A percentile compares a stretch with the other conserved stretches of the same genome.
Evolutionary conservation across 345 rosid species (phyloP).

Genomic region (Chamaenerion angustifolium): DNA sequence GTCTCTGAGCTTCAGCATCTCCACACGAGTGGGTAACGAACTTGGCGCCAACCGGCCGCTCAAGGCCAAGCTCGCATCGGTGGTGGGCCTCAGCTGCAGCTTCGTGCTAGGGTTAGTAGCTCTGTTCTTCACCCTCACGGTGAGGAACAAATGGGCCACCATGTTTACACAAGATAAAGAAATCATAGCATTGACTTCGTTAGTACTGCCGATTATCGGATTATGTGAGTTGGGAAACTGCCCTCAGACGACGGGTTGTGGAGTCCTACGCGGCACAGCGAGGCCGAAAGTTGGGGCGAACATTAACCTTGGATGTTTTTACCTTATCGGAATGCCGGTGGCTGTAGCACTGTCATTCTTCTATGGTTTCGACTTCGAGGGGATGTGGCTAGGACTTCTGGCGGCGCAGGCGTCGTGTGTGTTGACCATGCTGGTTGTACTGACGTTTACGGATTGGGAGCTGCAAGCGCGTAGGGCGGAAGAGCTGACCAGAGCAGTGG

Average conservation of each 20-base stretch:
- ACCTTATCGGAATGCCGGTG: constrained; percentile 23
- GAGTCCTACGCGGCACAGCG: constrained; percentile 20
- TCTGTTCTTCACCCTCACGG: constrained; percentile 11
- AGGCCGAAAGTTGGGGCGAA: constrained; percentile 27
- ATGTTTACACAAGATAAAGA: constrained; percentile 23
- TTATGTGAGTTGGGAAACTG: constrained; percentile 24
- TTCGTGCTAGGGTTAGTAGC: constrained; percentile 18
- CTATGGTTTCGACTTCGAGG: constrained; percentile 16
- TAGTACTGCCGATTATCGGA: constrained; percentile 23
- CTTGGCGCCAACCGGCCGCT: constrained; percentile 19
- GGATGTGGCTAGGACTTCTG: constrained; percentile 26
- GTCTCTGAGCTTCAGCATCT: constrained; percentile 24
- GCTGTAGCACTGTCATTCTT: constrained; percentile 17
- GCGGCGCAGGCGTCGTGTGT: constrained; percentile 23
- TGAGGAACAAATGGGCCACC: constrained; percentile 22
- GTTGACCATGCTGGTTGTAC: constrained; percentile 18
- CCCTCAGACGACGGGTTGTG: constrained; percentile 12
- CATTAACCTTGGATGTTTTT: constrained; percentile 23
- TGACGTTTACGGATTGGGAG: constrained; percentile 21
- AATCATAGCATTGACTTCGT: constrained; percentile 17
- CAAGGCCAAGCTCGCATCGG: constrained; percentile 20
- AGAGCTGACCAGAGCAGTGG: too few relatives aligned
- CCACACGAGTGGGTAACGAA: constrained; percentile 25
- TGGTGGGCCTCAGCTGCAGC: constrained; percentile 16
- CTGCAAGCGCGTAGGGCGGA: too few relatives aligned